phyloP scores from a whole-genome alignment of 2,329 filamentous ascomycete species.

The Claviceps purpurea region DNA sequence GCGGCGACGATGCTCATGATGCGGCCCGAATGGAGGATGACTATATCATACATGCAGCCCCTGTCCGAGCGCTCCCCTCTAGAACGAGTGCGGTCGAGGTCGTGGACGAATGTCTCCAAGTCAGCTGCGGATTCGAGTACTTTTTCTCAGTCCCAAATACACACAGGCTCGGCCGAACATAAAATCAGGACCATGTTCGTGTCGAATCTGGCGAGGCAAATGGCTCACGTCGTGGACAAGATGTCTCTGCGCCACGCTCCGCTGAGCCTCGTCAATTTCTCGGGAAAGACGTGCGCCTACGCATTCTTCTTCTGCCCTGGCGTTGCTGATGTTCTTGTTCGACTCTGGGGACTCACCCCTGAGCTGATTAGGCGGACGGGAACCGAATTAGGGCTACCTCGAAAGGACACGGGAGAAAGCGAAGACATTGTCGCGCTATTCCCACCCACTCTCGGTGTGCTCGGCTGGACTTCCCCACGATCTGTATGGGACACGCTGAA shows the following conservation, averaged over 20 bases:
- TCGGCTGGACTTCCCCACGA: conserved; percentile 42
- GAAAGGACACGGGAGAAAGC: conserved; percentile 40
- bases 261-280: conserved; percentile 63
- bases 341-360: conserved; percentile 63
- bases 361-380: conserved; percentile 59
- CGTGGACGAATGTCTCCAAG: conserved; percentile 36
- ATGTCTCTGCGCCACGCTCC: conserved; percentile 64
- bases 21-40: conserved; percentile 72
- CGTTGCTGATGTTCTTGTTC: conserved; percentile 68
- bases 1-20: conserved; percentile 73
- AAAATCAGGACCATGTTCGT: conserved; percentile 82
- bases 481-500: conserved; percentile 44
- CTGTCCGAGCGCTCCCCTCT: conserved; percentile 40
- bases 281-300: conserved; percentile 81
- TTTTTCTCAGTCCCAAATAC: conserved; percentile 44
- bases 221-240: conserved; percentile 78
- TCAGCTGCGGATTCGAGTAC: conserved; percentile 46
- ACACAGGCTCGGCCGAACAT: conserved; percentile 62
- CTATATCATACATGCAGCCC: conserved; percentile 54
- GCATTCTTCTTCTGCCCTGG: conserved; percentile 88
- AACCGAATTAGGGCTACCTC: conserved; percentile 52
- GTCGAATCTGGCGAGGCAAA: conserved; percentile 68
- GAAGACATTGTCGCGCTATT: conserved; percentile 57
- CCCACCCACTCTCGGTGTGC: conserved; percentile 47
- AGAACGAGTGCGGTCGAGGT: conserved; percentile 31